These are phyloP conservation scores for Begonia loranthoides DNA, from an alignment of 306 rosid species.

Conservation along the genomic window DNA sequence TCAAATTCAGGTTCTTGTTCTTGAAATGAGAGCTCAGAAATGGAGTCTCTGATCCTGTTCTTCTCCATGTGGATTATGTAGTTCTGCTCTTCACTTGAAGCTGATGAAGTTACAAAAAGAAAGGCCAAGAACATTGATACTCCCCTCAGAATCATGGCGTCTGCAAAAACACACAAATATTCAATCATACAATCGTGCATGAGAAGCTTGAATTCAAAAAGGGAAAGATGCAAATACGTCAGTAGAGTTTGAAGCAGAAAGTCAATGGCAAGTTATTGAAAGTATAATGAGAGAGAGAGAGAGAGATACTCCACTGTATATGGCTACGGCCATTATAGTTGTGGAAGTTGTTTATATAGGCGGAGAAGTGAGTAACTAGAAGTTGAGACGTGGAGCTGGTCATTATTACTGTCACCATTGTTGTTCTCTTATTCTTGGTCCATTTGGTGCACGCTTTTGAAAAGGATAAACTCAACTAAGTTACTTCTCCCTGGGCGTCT, in stretches of 20 bases:
- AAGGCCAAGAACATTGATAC: conserved; percentile 22
- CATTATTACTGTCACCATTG: conserved; percentile 1
- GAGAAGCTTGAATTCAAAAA: not conserved
- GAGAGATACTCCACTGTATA: conserved; percentile 1
- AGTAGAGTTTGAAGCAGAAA: not conserved
- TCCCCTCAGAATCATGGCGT: conserved; percentile 22
- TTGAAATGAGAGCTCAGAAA: conserved; percentile 20
- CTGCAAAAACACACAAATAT: conserved; percentile 17
- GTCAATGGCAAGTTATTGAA: not conserved
- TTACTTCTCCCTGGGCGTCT: too few relatives aligned
- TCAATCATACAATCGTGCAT: not conserved
- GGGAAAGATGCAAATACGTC: too few relatives aligned
- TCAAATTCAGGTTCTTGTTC: conserved; percentile 8
- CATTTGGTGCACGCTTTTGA: conserved; percentile 6
- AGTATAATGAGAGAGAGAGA: not conserved
- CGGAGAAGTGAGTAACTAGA: not conserved
- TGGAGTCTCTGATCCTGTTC: conserved; percentile 30
- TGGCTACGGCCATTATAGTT: not conserved
- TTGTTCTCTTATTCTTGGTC: not conserved
- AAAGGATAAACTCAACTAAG: not conserved
- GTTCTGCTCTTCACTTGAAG: conserved; percentile 26
- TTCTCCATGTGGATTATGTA: conserved; percentile 63
- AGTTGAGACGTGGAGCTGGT: conserved; percentile 6
- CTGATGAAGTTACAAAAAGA: conserved; percentile 24
- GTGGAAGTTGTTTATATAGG: conserved; percentile 1